Base-by-base conservation (phyloP, 768 basidiomycete species). In the Boletellus ananas region DNA sequence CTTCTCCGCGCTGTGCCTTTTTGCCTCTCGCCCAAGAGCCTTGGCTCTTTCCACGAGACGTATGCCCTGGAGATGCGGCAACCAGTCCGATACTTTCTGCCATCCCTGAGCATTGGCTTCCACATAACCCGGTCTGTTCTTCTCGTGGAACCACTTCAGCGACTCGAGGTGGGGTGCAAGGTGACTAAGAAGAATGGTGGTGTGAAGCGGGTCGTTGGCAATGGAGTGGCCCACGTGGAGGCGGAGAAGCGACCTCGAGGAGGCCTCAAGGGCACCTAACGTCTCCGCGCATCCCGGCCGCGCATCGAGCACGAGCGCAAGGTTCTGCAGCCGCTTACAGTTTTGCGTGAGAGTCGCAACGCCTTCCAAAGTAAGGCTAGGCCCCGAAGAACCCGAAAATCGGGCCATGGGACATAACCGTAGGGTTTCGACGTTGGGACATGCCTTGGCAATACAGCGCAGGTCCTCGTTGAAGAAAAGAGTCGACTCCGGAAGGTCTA, bases 401-500 rank as follows among this genome's bases (percentile, higher is more conserved):
- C 83, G 79, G 13, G 86, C 82, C 60, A 80, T 69, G 6, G 85
- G 82, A 58, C 84, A 87, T 16, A 90, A 71, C 44, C 78, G 77
- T 23, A 87, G 67, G n/a, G 78, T 73, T 65, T 90, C 85, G 50
- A 90, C 70, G 56, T 76, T 81, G 2, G 88, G 86, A 52, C 81
- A 85, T 27, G 80, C 79, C 38, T 71, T 72, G 14, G 84, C 80
- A 6, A 89, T 61, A 52, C 72, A 74, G 45, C 71, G 70, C 52
- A 90, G 63, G 65, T 90, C 88, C 43, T 72, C 65, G 23, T 80
- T 74, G 46, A 75, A 72, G 68, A 90, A 84, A 49, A 86, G 69
- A 46, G 81, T 74, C 5, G 86, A 88, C 62, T 89, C 86, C 12
- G 88, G 85, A 50, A 90, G 82, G 63, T 90, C 88, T 48, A 90